A percentile compares a stretch with the other conserved stretches of the same genome.
These are phyloP conservation scores for Papilionanthe hybrid DNA, from an alignment of 116 monocot species.

Conservation along the genomic window DNA sequence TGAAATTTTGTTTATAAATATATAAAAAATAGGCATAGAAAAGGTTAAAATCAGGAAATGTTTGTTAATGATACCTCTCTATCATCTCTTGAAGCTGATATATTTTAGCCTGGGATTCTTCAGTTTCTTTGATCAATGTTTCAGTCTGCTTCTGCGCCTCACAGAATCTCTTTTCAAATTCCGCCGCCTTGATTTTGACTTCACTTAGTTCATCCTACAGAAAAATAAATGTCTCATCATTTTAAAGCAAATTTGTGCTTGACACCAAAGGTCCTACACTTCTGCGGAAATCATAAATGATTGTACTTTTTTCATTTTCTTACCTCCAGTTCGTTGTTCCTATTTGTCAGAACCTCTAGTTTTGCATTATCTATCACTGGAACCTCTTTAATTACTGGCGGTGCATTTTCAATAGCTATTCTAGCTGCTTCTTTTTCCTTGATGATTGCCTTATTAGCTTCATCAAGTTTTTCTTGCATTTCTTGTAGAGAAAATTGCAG, in stretches of 20 bases:
- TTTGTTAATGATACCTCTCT: slow-evolving; percentile 44
- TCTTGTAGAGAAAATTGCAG: slow-evolving; percentile 72
- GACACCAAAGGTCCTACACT: background rate
- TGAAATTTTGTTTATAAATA: background rate
- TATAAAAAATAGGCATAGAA: background rate
- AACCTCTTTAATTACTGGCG: slow-evolving; percentile 84
- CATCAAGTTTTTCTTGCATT: slow-evolving; percentile 57
- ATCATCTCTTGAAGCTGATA: slow-evolving; percentile 73
- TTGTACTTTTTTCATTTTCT: background rate
- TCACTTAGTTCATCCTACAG: slow-evolving; percentile 58
- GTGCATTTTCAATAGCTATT: slow-evolving; percentile 83
- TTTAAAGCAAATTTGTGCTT: background rate
- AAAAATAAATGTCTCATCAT: background rate
- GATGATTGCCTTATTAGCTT: slow-evolving; percentile 63
- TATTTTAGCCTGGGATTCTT: slow-evolving; percentile 57
- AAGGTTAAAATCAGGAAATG: background rate
- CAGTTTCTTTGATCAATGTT: slow-evolving; percentile 47
- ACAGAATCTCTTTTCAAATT: slow-evolving; percentile 63
- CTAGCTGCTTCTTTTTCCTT: slow-evolving; percentile 80
- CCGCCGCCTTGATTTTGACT: slow-evolving; percentile 70
- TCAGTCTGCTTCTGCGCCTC: slow-evolving; percentile 59
- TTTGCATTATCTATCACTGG: slow-evolving; percentile 77
- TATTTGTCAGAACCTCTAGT: slow-evolving; percentile 55
- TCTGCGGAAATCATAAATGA: background rate
- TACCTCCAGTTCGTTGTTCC: slow-evolving; percentile 84